A percentile compares a stretch with the other conserved stretches of the same genome.
These are phyloP conservation scores for Urochloa ruziziensis DNA, from an alignment of 176 grass and related monocot genomes.

Conservation along the genomic window DNA sequence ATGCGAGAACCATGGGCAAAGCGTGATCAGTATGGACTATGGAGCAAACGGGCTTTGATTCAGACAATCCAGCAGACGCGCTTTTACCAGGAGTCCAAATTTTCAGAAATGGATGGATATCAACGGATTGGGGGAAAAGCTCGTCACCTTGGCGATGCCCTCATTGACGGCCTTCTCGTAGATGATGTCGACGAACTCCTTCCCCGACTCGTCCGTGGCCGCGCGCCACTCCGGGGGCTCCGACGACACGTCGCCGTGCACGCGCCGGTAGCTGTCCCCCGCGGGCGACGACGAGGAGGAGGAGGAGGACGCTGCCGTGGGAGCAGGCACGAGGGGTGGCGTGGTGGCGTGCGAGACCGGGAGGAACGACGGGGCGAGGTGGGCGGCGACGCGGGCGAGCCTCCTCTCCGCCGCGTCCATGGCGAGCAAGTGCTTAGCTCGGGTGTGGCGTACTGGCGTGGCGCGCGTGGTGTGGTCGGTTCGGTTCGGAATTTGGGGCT, in stretches of 20 bases:
- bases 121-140: neutral
- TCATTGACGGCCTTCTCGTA: constrained; percentile 86
- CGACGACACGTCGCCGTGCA: constrained; percentile 68
- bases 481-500: neutral
- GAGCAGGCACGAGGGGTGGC: constrained; percentile 10
- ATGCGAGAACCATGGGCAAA: neutral
- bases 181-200: constrained; percentile 75
- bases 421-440: neutral
- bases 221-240: constrained; percentile 57
- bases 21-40: neutral
- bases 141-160: constrained; percentile 82
- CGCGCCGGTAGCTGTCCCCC: constrained; percentile 57
- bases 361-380: constrained; percentile 48
- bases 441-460: neutral
- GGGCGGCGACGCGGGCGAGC: constrained; percentile 54
- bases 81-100: neutral
- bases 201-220: constrained; percentile 60
- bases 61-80: neutral
- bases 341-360: constrained; percentile 6
- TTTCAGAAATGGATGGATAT: neutral
- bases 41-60: neutral
- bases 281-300: constrained; percentile 36
- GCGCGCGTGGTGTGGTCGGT: neutral
- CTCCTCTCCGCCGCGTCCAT: constrained; percentile 56
- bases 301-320: neutral